Evolutionary conservation across 2,329 filamentous ascomycete genomes (phyloP), one percentile per base, ranked within the genome.

Genomic region (Colletotrichum tabaci): DNA sequence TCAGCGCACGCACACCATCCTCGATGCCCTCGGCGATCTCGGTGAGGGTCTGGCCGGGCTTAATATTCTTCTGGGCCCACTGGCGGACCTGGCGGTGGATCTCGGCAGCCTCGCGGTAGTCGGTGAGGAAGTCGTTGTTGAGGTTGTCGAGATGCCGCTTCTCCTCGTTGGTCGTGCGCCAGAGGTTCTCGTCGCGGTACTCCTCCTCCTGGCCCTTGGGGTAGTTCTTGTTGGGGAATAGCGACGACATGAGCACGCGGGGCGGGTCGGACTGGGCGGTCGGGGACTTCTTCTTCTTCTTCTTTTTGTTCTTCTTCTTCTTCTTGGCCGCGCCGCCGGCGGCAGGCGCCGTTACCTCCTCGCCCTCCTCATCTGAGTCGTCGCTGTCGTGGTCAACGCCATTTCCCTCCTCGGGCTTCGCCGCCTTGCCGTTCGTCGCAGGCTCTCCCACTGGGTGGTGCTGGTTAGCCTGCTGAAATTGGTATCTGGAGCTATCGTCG

Each of bases 11-110:
- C 50, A 96, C 93, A 61, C 93, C 89, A 79, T 96, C 90, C 82
- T 97, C 94, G 76, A 97, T 97, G 26, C 91, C 92, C 80, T 96
- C 92, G 16, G 94, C 93, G 76, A 97, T 96, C 81, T 95, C 91
- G 4, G 92, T 95, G 79, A 97, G 83, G 9, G 88, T 89, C 87
- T 94, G 92, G 63, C 94, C 94, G 1, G 94, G 94, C 84, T 93
- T 93, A 79, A 96, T 93, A 78, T 88, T 91, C 80, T 92, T 91
- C 82, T 94, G 91, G 8, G 93, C 94, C 88, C 93, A 95, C 81
- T 94, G 91, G 63, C 94, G 91, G 72, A 96, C 94, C 80, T 97
- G 93, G 70, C 94, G 91, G 81, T 97, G 94, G 21, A 94, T 90
- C 83, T 97, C 94, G 26, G 94, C 93, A 57, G 90, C 94, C 77